Conservation (phyloP, 306 rosid species). For the Gillenia trifoliata region DNA sequence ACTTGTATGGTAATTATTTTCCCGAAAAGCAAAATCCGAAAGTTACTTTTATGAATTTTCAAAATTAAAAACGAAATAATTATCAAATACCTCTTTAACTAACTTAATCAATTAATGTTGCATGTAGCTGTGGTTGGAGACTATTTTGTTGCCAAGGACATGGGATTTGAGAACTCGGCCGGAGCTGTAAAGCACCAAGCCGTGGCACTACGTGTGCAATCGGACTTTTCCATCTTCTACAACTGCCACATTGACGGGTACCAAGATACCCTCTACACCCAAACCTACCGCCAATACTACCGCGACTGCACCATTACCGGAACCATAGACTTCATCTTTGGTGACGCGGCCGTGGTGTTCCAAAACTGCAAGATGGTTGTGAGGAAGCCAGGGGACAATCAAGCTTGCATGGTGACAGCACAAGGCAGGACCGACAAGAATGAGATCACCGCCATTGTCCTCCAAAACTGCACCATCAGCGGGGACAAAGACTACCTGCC, state of each 20-base stretch:
- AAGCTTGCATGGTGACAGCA: background rate
- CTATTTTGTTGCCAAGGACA: conserved; percentile 8
- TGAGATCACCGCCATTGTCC: conserved; percentile 9
- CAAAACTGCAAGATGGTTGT: conserved; percentile 26
- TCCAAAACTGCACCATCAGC: conserved; percentile 18
- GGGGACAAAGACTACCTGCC: background rate
- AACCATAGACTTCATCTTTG: conserved; percentile 52
- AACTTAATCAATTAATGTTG: no score
- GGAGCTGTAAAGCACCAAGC: conserved; percentile 47
- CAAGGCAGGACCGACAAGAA: conserved; percentile 11
- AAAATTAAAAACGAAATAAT: no score
- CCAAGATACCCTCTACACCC: conserved; percentile 52
- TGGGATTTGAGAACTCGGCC: conserved; percentile 36
- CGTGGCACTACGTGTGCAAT: conserved; percentile 46
- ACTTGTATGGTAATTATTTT: no score
- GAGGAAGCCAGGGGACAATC: background rate
- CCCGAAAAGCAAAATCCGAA: no score
- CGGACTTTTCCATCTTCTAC: conserved; percentile 43
- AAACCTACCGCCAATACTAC: conserved; percentile 48
- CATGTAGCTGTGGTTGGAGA: conserved; percentile 14
- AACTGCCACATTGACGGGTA: conserved; percentile 43
- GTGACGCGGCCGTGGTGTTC: conserved; percentile 35
- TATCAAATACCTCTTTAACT: no score
- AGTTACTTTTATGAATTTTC: no score
- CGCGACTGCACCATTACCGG: conserved; percentile 42